Conservation (phyloP, 768 basidiomycete species). For the Tulasnella sp. region DNA sequence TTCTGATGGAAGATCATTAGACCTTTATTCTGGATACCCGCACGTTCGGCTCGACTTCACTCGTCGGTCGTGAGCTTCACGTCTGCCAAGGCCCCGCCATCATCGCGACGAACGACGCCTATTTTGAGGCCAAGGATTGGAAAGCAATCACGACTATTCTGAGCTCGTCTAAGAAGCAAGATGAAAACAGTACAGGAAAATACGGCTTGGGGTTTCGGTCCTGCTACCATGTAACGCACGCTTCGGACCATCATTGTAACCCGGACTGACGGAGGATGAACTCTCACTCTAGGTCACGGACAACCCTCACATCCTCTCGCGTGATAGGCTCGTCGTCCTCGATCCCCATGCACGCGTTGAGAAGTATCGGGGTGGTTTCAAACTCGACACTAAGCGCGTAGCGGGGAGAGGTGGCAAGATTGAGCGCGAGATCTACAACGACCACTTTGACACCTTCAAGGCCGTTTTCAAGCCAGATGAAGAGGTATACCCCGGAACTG, state of each 20-base stretch:
- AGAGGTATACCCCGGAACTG: conserved; percentile 45
- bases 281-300: conserved; percentile 19
- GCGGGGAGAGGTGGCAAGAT: background rate
- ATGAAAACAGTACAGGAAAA: conserved; percentile 27
- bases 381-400: background rate
- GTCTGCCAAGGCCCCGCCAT: conserved; percentile 29
- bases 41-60: background rate
- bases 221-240: conserved; percentile 11
- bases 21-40: conserved; percentile 17
- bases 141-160: conserved; percentile 10
- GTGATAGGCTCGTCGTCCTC: conserved; percentile 9
- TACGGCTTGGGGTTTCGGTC: conserved; percentile 12
- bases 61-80: background rate
- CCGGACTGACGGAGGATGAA: background rate
- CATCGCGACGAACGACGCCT: conserved; percentile 17
- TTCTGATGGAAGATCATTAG: background rate
- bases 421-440: background rate
- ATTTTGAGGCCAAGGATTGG: conserved; percentile 13
- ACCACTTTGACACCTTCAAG: conserved; percentile 11
- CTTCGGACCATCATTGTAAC: background rate
- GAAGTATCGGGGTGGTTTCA: background rate
- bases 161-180: conserved; percentile 20
- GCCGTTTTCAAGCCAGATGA: background rate
- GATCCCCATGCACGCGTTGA: conserved; percentile 24
- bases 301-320: conserved; percentile 28